phyloP scores from a whole-genome alignment of 345 rosid species.

The Salix purpurea region DNA sequence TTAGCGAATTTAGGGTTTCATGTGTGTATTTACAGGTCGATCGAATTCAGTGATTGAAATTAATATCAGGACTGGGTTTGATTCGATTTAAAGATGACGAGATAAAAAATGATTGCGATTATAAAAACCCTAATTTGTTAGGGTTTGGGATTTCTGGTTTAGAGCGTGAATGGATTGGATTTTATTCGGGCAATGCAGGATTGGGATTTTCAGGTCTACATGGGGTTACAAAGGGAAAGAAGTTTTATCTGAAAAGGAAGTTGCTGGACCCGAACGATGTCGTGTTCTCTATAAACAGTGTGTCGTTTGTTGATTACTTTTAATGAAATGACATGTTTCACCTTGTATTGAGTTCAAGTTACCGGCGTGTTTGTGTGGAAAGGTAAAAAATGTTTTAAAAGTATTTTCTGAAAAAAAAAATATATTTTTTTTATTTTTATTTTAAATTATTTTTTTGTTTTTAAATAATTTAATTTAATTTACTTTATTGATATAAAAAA shows the following conservation, averaged over 20 bases:
- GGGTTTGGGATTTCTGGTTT: constrained; percentile 2
- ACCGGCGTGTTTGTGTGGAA: background rate
- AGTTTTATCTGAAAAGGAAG: background rate
- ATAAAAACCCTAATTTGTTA: background rate
- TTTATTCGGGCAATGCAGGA: background rate
- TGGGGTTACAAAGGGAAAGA: constrained; percentile 4
- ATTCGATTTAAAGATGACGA: background rate
- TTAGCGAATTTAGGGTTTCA: constrained; percentile 4
- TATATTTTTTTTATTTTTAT: too few species aligned
- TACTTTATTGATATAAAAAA: too few species aligned
- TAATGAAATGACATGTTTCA: background rate
- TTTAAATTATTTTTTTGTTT: too few species aligned
- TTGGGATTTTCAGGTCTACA: background rate
- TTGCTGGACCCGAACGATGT: background rate
- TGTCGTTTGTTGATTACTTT: background rate
- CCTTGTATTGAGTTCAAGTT: background rate
- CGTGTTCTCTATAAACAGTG: background rate
- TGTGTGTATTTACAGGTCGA: background rate
- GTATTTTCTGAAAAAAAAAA: too few species aligned
- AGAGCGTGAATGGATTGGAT: background rate
- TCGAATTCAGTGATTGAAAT: background rate
- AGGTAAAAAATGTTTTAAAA: too few species aligned
- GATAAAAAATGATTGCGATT: background rate
- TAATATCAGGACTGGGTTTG: background rate
- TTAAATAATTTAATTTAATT: too few species aligned